Evolutionary conservation across 2,329 filamentous ascomycete species (phyloP).

Genomic region (Fusarium dimerum): DNA sequence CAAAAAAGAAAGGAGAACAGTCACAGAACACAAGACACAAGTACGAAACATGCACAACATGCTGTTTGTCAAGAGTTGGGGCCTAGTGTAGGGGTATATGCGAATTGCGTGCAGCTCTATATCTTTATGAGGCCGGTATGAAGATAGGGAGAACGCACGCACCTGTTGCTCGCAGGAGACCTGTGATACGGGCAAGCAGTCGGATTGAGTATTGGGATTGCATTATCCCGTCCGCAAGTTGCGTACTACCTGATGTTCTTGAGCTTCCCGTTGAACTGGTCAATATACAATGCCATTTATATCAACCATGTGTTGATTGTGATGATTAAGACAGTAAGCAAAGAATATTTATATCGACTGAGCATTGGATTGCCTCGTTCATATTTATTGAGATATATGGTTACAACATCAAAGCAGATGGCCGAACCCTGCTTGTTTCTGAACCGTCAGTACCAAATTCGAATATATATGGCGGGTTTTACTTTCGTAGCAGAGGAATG

Average conservation of each 20-base stretch:
- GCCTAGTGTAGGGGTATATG: background rate
- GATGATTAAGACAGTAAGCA: too few relatives aligned
- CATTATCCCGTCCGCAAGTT: background rate
- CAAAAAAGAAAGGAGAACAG: constrained; percentile 1
- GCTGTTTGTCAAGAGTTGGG: background rate
- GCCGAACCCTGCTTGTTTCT: too few relatives aligned
- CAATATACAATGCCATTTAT: background rate
- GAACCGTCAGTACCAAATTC: too few relatives aligned
- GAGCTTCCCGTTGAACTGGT: background rate
- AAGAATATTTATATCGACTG: too few relatives aligned
- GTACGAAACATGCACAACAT: background rate
- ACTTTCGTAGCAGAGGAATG: too few relatives aligned
- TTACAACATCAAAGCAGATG: too few relatives aligned
- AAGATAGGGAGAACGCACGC: background rate
- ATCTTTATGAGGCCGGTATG: background rate
- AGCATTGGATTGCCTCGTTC: too few relatives aligned
- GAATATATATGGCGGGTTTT: too few relatives aligned
- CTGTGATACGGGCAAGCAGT: background rate
- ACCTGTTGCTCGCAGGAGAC: background rate
- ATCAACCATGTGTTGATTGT: too few relatives aligned
- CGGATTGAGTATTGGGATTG: background rate
- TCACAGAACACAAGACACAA: background rate
- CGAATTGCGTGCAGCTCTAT: background rate
- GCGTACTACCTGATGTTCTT: background rate
- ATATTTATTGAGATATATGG: too few relatives aligned